These are phyloP conservation scores for Bipolaris sorokiniana DNA, from an alignment of 2,329 filamentous ascomycete genomes.

Conservation along the genomic window DNA sequence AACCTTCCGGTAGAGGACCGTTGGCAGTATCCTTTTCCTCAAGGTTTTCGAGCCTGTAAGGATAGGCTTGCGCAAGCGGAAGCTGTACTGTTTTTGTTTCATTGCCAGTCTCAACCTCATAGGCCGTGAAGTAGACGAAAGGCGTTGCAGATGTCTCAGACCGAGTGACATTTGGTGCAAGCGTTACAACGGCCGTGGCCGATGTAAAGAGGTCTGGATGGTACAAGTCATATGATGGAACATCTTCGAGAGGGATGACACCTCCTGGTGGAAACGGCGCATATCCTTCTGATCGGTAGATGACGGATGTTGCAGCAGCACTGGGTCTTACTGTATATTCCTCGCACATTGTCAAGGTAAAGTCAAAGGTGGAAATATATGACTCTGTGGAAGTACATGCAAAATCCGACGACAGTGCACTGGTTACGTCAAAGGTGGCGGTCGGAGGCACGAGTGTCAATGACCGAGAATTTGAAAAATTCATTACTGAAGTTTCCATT, in stretches of 20 bases:
- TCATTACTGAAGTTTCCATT: conserved; percentile 23
- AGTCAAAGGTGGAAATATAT: conserved; percentile 31
- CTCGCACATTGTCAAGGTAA: conserved; percentile 29
- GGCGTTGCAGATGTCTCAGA: conserved; percentile 46
- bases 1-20: conserved; percentile 44
- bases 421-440: conserved; percentile 35
- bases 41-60: conserved; percentile 44
- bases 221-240: conserved; percentile 23
- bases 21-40: conserved; percentile 35
- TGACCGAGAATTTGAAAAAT: conserved; percentile 23
- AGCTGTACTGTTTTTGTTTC: conserved; percentile 47
- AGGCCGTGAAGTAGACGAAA: conserved; percentile 53
- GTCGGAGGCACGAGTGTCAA: conserved; percentile 33
- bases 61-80: conserved; percentile 44
- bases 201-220: conserved; percentile 18
- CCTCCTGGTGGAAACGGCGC: conserved; percentile 31
- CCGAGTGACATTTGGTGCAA: conserved; percentile 32
- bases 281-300: conserved; percentile 31
- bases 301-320: conserved; percentile 39
- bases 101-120: conserved; percentile 50
- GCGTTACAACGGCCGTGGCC: conserved; percentile 31
- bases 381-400: conserved; percentile 30
- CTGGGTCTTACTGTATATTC: conserved; percentile 38
- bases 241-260: conserved; percentile 27
- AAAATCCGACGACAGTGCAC: conserved; percentile 29